Evolutionary conservation across 306 rosid genomes (phyloP), one percentile per base, ranked within the genome.

Genomic region (Luffa acutangula): DNA sequence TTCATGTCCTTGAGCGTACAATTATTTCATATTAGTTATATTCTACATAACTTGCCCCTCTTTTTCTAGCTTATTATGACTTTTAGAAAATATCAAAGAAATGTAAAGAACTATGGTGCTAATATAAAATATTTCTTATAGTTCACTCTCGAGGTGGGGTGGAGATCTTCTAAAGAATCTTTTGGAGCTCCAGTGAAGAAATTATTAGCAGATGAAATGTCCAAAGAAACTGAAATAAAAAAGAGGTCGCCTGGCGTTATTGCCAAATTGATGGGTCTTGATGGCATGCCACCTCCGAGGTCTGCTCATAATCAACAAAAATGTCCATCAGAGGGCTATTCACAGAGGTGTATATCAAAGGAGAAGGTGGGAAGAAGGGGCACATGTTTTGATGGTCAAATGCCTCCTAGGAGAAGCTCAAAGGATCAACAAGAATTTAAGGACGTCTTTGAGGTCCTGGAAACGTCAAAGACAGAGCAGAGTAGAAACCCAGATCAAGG

Each of bases 211-310:
- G 89, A 91, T 65, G 98, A 92, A 86, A 94, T 94, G 97, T 75
- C 85, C 0, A 87, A 78, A 45, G 93, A 85, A 79, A 70, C 84
- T 34, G 93, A 93, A 80, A 84, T 88, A 34, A 90, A 89, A 82
- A 89, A 89, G 87, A 88, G 93, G 74, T 78, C 97, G 2, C 93
- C 97, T 0, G 86, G 89, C 80, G 87, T 95, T 58, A 82, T 95
- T 75, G 97, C 97, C 52, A 91, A 88, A 84, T 86, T 95, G 92
- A 95, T 95, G 99, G 99, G 99, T 80, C 99, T 95, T 70, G 99
- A 95, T 71, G 97, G 93, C 80, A 69, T 95, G 82, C 98, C 98
- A 1, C 84, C 85, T 76, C 91, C 90, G 84, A 91, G 88, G 83
- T 79, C 88, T 80, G 31, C 80, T 73, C 83, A 83, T 76, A 90